phyloP scores from a whole-genome alignment of 2,329 filamentous ascomycete genomes.

The Colletotrichum graminicola region DNA sequence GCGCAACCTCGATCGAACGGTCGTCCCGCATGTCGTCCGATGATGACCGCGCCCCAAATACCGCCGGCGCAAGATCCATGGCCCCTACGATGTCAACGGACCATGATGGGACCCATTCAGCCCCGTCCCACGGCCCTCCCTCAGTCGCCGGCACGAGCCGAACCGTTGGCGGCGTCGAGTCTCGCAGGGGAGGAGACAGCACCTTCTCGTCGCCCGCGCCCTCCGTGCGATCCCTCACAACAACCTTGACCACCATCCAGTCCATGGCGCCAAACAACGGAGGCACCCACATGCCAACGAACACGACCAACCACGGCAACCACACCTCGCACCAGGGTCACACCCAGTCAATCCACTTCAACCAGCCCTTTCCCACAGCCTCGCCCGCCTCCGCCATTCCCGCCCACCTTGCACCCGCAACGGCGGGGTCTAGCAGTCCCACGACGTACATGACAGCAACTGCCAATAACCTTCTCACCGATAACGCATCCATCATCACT shows the following conservation, averaged over 20 bases:
- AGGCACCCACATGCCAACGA: constrained; percentile 41
- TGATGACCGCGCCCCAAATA: constrained; percentile 69
- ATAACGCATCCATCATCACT: constrained; percentile 88
- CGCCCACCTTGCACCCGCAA: constrained; percentile 70
- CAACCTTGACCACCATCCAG: constrained; percentile 82
- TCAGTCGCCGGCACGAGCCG: constrained; percentile 79
- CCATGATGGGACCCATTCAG: constrained; percentile 79
- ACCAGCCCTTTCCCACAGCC: constrained; percentile 73
- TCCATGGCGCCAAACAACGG: constrained; percentile 71
- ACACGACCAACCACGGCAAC: constrained; percentile 55
- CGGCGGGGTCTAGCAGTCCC: constrained; percentile 64
- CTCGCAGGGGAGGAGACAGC: constrained; percentile 77
- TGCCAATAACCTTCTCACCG: constrained; percentile 84
- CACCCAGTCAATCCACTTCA: constrained; percentile 70
- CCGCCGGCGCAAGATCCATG: constrained; percentile 77
- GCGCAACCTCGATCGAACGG: constrained; percentile 65
- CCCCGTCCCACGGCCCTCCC: constrained; percentile 78
- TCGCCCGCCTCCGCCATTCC: constrained; percentile 80
- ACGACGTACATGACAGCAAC: constrained; percentile 83
- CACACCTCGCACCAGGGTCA: constrained; percentile 48
- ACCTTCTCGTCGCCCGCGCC: constrained; percentile 88
- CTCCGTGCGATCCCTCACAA: constrained; percentile 83
- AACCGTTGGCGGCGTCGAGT: constrained; percentile 75
- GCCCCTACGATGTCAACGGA: constrained; percentile 89
- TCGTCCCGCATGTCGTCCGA: constrained; percentile 72